Evolutionary conservation across 805 yeast genomes (phyloP).

Genomic region (Komagataella phaffii): DNA sequence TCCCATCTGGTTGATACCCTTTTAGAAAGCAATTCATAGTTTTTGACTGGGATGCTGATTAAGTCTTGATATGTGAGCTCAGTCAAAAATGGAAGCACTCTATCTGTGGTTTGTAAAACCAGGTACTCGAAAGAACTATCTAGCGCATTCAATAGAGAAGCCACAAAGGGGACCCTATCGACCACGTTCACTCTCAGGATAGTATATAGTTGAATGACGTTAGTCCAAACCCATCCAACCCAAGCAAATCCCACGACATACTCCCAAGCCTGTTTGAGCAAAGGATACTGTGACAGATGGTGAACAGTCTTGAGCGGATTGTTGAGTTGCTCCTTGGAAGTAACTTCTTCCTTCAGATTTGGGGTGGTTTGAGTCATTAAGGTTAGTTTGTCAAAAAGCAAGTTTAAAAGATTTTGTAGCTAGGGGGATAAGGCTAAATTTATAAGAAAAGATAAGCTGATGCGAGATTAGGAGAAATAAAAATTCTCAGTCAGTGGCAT

Average conservation of each 20-base stretch:
- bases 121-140: not conserved
- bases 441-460: not conserved
- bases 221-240: not conserved
- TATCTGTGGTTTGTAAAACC: not conserved
- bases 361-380: not conserved
- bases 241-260: not conserved
- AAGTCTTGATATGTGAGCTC: not conserved
- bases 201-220: not conserved
- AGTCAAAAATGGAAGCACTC: not conserved
- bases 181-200: not conserved
- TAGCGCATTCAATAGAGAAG: not conserved
- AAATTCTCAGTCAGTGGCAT: not conserved
- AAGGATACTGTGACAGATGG: not conserved
- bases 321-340: not conserved
- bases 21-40: not conserved
- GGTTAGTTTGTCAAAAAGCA: not conserved
- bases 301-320: not conserved
- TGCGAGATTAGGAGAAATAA: not conserved
- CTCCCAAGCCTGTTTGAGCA: not conserved
- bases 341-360: not conserved
- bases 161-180: not conserved
- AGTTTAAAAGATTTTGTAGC: not conserved
- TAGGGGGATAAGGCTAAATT: not conserved
- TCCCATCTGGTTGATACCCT: not conserved
- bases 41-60: not conserved